Base-by-base conservation (phyloP, 768 basidiomycete genomes). In the Gelatoporia subvermispora region DNA sequence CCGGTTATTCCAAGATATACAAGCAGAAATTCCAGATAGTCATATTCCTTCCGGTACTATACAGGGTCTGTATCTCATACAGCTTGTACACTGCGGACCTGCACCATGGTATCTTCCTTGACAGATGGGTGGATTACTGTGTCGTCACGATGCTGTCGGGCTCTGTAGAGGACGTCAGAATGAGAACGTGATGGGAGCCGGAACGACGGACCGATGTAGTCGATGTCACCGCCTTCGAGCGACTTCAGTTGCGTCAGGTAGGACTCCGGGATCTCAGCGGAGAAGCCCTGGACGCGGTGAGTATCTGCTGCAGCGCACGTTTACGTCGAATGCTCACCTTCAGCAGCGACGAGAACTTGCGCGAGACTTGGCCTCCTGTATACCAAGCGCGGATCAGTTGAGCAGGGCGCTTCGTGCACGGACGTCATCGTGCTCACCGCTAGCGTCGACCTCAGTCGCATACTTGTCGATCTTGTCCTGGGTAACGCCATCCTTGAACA, bases 401-500 rank as follows among this genome's bases (percentile, higher is more conserved):
- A 25, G 42, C n/a, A 42, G 13, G 22, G 18, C 18, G 20, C n/a
- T 21, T 8, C 11, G 28, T 24, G 11, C 45, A 25, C 3, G 21
- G 25, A 38, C 18, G 40, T n/a, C 16, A n/a, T 15, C 7, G 3
- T 1, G 35, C 62, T 44, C 50, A 73, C 78, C 77, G 45, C 71
- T 68, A 4, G 41, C 50, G 18, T 57, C 54, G 10, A 81, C 69
- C 1, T 69, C 61, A 0, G 64, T 50, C 7, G 61, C 68, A 49
- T 70, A 79, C 41, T 72, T 54, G 28, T 73, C 55, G 28, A 82
- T 68, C 45, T 72, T 60, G 8, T 69, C 72, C 34, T 64, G 43
- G 22, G 72, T 60, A 35, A 69, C 76, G 22, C 48, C 39, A 2
- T 73, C 61, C 61, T 79, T 81, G 68, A 83, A 82, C 7, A 78